Conservation (phyloP, 345 rosid genomes). For the Hypericum androsaemum region DNA sequence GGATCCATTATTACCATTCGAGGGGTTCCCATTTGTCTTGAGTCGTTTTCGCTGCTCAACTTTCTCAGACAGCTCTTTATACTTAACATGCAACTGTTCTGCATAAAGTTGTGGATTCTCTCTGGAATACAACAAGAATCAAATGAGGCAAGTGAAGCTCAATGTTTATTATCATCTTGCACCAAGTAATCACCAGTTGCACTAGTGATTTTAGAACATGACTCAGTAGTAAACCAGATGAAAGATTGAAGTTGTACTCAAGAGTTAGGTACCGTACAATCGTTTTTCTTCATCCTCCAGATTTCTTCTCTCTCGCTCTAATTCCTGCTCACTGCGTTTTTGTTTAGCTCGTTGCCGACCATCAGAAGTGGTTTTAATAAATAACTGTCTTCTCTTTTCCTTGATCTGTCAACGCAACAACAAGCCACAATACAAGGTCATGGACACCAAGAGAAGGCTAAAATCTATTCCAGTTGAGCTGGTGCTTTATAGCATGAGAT, state of each 20-base stretch:
- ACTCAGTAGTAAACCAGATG: not conserved
- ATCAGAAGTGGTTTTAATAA: conserved; percentile 80
- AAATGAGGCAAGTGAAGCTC: too few relatives aligned
- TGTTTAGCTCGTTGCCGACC: conserved; percentile 91
- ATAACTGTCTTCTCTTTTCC: conserved; percentile 73
- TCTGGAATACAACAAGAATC: conserved; percentile 25
- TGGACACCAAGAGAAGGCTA: too few relatives aligned
- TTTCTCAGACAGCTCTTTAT: conserved; percentile 71
- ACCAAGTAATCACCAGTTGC: conserved; percentile 3
- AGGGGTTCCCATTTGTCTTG: conserved; percentile 61
- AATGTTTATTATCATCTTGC: too few relatives aligned
- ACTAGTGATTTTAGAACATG: not conserved
- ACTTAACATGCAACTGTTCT: conserved; percentile 55
- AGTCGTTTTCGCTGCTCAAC: conserved; percentile 79
- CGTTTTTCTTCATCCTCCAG: conserved; percentile 78
- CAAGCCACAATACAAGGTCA: not conserved
- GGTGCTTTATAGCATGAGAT: too few relatives aligned
- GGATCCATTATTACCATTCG: conserved; percentile 57
- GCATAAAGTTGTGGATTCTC: conserved; percentile 81
- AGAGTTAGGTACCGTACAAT: conserved; percentile 49
- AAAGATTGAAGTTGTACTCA: not conserved
- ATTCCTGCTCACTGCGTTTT: conserved; percentile 69
- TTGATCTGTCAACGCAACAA: conserved; percentile 44
- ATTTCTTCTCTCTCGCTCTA: conserved; percentile 66
- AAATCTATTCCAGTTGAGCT: too few relatives aligned